Evolutionary conservation across 2,329 filamentous ascomycete species (phyloP).

Genomic region (Botrytis aclada): DNA sequence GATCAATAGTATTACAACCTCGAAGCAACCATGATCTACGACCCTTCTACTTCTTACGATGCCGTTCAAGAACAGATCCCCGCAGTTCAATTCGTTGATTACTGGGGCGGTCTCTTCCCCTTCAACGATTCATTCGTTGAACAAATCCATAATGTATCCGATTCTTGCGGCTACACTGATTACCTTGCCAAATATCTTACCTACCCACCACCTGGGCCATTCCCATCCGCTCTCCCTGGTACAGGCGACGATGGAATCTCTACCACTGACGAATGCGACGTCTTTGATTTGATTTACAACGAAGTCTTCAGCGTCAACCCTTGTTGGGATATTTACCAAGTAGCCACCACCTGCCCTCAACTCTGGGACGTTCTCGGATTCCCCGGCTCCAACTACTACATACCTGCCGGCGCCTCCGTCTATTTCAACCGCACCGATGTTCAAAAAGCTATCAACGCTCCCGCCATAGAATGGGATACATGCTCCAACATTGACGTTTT

Average conservation of each 20-base stretch:
- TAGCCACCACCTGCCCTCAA: slow-evolving; percentile 68
- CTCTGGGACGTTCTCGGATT: slow-evolving; percentile 66
- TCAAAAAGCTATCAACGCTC: slow-evolving; percentile 60
- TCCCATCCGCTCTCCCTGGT: slow-evolving; percentile 50
- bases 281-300: slow-evolving; percentile 54
- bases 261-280: slow-evolving; percentile 49
- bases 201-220: slow-evolving; percentile 63
- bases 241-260: slow-evolving; percentile 38
- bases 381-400: slow-evolving; percentile 60
- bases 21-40: slow-evolving; percentile 67
- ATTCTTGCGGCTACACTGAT: slow-evolving; percentile 59
- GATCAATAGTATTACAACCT: slow-evolving; percentile 60
- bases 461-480: slow-evolving; percentile 57
- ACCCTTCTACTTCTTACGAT: slow-evolving; percentile 60
- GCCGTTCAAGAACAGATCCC: slow-evolving; percentile 47
- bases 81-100: slow-evolving; percentile 57
- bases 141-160: slow-evolving; percentile 49
- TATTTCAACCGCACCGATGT: slow-evolving; percentile 63
- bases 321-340: slow-evolving; percentile 75
- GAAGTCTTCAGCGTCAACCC: slow-evolving; percentile 62
- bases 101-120: slow-evolving; percentile 57
- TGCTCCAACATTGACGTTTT: slow-evolving; percentile 51
- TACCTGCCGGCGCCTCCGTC: slow-evolving; percentile 57
- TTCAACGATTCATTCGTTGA: slow-evolving; percentile 59
- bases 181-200: slow-evolving; percentile 60